Percentiles rank a stretch among this genome's conserved stretches.
phyloP scores from a whole-genome alignment of 1,284 basidiomycete species.

The Irpex sp. region DNA sequence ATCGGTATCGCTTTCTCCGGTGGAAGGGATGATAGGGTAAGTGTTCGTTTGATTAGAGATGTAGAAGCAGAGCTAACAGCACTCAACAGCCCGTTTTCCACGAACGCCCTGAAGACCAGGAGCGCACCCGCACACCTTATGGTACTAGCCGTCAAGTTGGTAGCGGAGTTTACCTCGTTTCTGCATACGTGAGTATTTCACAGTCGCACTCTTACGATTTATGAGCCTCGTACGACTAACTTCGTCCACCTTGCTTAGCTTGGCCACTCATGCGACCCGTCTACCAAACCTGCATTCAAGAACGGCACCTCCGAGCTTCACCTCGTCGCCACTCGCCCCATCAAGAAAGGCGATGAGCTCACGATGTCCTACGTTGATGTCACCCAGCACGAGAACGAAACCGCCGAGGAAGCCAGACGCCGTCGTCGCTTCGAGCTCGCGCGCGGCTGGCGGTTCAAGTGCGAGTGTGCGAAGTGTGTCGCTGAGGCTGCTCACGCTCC shows the following conservation, averaged over 20 bases:
- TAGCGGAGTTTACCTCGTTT: slow-evolving; percentile 68
- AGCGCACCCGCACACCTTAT: slow-evolving; percentile 68
- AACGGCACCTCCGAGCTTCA: slow-evolving; percentile 60
- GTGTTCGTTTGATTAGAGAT: slow-evolving; percentile 11
- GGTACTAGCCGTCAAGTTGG: slow-evolving; percentile 74
- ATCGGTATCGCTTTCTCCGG: slow-evolving; percentile 63
- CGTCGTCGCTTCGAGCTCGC: slow-evolving; percentile 69
- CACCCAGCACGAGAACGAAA: slow-evolving; percentile 49
- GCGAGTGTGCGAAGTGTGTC: slow-evolving; percentile 60
- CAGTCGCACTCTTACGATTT: neutral
- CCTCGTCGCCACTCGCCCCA: slow-evolving; percentile 57
- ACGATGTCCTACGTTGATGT: slow-evolving; percentile 74
- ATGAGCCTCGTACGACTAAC: neutral
- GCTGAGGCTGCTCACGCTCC: slow-evolving; percentile 38
- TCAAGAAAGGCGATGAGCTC: slow-evolving; percentile 72
- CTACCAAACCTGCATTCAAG: slow-evolving; percentile 57
- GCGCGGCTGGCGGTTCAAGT: slow-evolving; percentile 78
- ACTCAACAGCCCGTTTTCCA: slow-evolving; percentile 41
- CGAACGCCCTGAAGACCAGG: slow-evolving; percentile 60
- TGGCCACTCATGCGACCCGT: slow-evolving; percentile 69
- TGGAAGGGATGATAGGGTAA: slow-evolving; percentile 69
- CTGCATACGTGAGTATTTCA: slow-evolving; percentile 55
- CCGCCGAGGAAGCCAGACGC: slow-evolving; percentile 48
- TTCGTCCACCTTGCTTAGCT: slow-evolving; percentile 33
- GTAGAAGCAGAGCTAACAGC: too few relatives aligned